Evolutionary conservation across 164 flowering plant species (phyloP).

Genomic region (Vitis vinifera): DNA sequence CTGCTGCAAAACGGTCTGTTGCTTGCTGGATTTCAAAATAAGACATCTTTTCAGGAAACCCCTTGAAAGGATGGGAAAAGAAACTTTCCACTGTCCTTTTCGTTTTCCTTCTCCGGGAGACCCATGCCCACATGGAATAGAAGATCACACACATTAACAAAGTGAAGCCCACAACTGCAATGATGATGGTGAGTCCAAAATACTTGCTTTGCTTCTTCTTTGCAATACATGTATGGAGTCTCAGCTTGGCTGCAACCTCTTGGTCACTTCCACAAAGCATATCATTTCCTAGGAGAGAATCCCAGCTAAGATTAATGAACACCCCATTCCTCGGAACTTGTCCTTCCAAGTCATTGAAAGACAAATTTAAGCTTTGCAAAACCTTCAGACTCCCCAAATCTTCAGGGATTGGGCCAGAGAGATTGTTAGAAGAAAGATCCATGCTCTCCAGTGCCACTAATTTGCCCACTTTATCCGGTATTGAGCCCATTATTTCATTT

Average conservation of each 20-base stretch:
- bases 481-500: constrained; percentile 1
- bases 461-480: neutral
- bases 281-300: too few species aligned
- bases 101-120: too few species aligned
- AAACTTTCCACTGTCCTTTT: neutral
- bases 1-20: constrained; percentile 26
- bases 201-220: neutral
- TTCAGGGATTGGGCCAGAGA: constrained; percentile 10
- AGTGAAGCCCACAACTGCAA: neutral
- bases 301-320: too few species aligned
- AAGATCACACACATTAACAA: neutral
- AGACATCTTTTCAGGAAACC: constrained; percentile 5
- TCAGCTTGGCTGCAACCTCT: neutral
- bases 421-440: constrained; percentile 7
- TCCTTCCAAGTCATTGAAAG: constrained; percentile 10
- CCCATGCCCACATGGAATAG: neutral
- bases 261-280: neutral
- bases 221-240: neutral
- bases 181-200: neutral
- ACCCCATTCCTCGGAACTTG: neutral
- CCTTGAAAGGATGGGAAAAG: neutral
- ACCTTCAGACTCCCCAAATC: neutral
- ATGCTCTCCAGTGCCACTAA: too few species aligned
- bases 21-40: constrained; percentile 17
- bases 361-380: neutral